Base-by-base conservation (phyloP, 768 basidiomycete genomes). In the Podaxis pistillaris region DNA sequence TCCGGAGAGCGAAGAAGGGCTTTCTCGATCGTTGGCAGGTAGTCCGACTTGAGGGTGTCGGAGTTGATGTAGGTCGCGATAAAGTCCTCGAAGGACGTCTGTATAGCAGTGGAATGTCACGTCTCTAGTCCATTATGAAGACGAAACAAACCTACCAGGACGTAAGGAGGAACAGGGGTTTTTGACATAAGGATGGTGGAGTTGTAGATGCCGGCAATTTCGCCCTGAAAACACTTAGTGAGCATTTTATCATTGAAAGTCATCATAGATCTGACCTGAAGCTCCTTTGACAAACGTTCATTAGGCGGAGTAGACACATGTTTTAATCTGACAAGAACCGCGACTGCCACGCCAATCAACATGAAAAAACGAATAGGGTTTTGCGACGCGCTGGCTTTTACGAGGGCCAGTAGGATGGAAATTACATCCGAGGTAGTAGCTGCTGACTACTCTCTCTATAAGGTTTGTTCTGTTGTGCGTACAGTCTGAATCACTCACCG, bases 1-100 rank as follows among this genome's bases (percentile, higher is more conserved):
- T 96, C 95, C 0, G 96, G 94, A 1, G 91, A 90, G 28, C 93
- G 86, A 9, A 93, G 74, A 7, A 96, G 71, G 1, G 91, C 85
- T 66, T 93, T 94, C 70, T 96, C 94, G 40, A 92, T 84, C 0
- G 81, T 79, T 0, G 93, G 92, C 0, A 95, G 74, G 49, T 96
- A 76, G 0, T 75, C 73, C 4, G 76, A 72, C 1, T 72, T 71
- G 30, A 94, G 74, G 40, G 89, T 86, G 0, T 82, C 78, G 0
- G 78, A 69, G 1, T 76, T 75, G 3, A 92, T 71, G 55, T 79
- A 83, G 0, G 74, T 79, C 2, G 73, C 69, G 62, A 93, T 81
- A 71, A 93, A 90, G 64, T 87, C 88, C 63, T 81, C 70, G 19
- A 89, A 76, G 46, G 85, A 79, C n/a, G 68, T 70, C 85, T 87